Evolutionary conservation across 805 yeast species (phyloP).

Genomic region (Cyberlindnera suaveolens): DNA sequence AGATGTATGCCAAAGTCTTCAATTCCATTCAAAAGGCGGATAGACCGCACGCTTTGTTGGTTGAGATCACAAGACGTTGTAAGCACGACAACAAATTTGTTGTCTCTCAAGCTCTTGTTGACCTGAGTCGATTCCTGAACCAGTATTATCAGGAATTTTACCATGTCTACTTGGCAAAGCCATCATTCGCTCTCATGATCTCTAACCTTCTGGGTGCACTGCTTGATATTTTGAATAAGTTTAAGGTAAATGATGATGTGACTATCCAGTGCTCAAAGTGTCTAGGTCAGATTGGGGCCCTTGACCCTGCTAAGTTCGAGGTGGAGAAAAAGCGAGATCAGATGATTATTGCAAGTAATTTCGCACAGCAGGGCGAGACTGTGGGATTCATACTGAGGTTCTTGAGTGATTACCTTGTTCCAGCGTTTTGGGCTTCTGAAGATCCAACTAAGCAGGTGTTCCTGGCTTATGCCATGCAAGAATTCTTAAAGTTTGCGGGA

Average conservation of each 20-base stretch:
- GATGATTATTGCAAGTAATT: slow-evolving; percentile 51
- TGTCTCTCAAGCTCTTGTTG: slow-evolving; percentile 64
- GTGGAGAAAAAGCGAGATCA: slow-evolving; percentile 33
- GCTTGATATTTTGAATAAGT: slow-evolving; percentile 51
- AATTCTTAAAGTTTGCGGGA: slow-evolving; percentile 60
- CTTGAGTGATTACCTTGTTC: slow-evolving; percentile 65
- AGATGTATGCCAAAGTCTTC: slow-evolving; percentile 24
- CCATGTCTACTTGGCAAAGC: slow-evolving; percentile 33
- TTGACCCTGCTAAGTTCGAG: slow-evolving; percentile 58
- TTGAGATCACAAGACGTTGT: slow-evolving; percentile 50
- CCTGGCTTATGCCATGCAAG: slow-evolving; percentile 86
- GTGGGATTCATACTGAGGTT: slow-evolving; percentile 57
- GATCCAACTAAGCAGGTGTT: slow-evolving; percentile 81
- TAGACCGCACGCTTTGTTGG: slow-evolving; percentile 32
- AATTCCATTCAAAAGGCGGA: slow-evolving; percentile 26
- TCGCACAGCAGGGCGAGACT: slow-evolving; percentile 57
- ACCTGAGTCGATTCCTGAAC: slow-evolving; percentile 48
- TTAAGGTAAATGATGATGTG: slow-evolving; percentile 43
- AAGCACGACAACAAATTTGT: slow-evolving; percentile 63
- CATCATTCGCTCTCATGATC: slow-evolving; percentile 27
- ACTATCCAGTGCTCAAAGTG: slow-evolving; percentile 60
- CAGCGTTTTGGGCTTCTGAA: slow-evolving; percentile 83
- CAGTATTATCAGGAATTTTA: slow-evolving; percentile 46
- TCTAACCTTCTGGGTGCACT: slow-evolving; percentile 46
- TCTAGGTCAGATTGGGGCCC: slow-evolving; percentile 69